Evolutionary conservation across 2,329 filamentous ascomycete species (phyloP).

Genomic region (Fusarium brachygibbosum): DNA sequence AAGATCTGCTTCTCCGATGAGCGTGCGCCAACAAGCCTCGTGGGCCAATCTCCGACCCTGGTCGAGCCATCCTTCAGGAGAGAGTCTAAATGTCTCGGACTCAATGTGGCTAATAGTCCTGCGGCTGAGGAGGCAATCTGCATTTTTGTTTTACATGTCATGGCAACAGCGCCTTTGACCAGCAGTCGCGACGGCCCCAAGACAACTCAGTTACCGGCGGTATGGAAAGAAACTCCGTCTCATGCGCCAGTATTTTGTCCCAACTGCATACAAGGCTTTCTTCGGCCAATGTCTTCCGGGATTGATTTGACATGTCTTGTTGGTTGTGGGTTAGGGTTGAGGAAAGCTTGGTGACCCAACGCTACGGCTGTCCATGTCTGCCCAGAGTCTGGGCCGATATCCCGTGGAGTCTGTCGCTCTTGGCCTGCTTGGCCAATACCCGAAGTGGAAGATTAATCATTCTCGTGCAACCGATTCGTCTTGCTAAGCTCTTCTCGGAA

Average conservation of each 20-base stretch:
- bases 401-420: conserved; percentile 17
- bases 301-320: not conserved
- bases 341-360: conserved; percentile 15
- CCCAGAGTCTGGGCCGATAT: conserved; percentile 32
- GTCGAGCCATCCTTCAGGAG: not conserved
- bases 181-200: not conserved
- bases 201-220: conserved; percentile 4
- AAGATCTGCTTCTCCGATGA: not conserved
- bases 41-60: not conserved
- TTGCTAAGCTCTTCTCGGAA: not conserved
- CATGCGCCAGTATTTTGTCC: not conserved
- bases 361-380: conserved; percentile 8
- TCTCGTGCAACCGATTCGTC: not conserved
- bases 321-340: conserved; percentile 35
- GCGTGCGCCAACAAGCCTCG: not conserved
- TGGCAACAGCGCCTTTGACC: conserved; percentile 17
- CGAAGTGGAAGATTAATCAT: not conserved
- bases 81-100: not conserved
- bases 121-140: conserved; percentile 6
- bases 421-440: conserved; percentile 15
- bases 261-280: not conserved
- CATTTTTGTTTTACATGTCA: not conserved
- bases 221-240: conserved; percentile 20
- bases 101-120: conserved; percentile 7
- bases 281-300: not conserved